Evolutionary conservation across 257 asterid genomes (phyloP), one percentile per base, ranked within the genome.

Genomic region (Solanum paucissectum): DNA sequence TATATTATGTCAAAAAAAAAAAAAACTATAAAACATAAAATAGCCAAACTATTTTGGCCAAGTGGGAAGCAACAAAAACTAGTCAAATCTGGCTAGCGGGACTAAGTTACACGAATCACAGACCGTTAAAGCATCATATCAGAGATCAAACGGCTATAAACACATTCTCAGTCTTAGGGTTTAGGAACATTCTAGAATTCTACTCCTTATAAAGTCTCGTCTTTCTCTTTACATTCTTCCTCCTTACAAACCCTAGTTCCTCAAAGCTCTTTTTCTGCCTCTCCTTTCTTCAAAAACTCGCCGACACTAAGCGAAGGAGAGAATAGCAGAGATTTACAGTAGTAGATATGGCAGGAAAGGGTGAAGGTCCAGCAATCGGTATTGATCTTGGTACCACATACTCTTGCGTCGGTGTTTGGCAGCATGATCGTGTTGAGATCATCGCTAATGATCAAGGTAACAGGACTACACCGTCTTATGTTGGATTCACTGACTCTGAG

Each of bases 401-500:
- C 25, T 79, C 84, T 13, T 79, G 84, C 14, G 84, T 79, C 0
- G 84, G 84, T 42, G 84, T 79, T 7, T 79, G 84, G 84, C 84
- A 79, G 4, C 84, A 79, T 14, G 84, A 79, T 44, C 84, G 84
- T 25, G 84, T 79, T 79, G 84, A 79, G 14, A 79, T 79, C 84
- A 79, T 79, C 1, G 84, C 84, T 3, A 79, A 79, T 79, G 84
- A 79, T 27, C 84, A 79, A 79, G 84, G 84, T 42, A 79, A 79
- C 84, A 44, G 84, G 8, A 79, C 84, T 12, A 90, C 92, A 44
- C 92, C 92, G 14, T 88, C 91, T 2, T 90, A 90, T 33, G 92
- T 90, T 83, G 92, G 23, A 34, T 90, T 89, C 87, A 90, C 92
- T 10, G 92, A 90, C 23, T 25, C 90, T 27, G 91, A 90, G 87